Evolutionary conservation across 2,329 filamentous ascomycete species (phyloP).

Genomic region (Coniochaeta hoffmannii): DNA sequence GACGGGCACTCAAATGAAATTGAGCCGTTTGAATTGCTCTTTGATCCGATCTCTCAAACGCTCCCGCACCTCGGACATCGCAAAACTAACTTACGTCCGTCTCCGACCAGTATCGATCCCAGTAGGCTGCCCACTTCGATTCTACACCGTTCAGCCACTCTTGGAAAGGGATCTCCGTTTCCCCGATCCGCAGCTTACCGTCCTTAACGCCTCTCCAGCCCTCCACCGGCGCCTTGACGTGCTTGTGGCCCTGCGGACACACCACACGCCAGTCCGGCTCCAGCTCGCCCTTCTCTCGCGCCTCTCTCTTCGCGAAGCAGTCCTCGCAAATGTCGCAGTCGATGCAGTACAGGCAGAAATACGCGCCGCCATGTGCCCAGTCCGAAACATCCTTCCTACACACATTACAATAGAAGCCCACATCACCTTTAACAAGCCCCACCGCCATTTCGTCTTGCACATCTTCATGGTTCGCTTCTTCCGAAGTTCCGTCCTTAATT

Average conservation of each 20-base stretch:
- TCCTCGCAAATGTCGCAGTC: not conserved
- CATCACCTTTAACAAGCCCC: no score
- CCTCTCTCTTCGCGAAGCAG: not conserved
- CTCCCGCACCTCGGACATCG: no score
- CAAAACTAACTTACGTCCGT: not conserved
- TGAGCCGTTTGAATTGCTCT: no score
- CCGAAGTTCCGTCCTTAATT: not conserved
- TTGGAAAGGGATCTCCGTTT: not conserved
- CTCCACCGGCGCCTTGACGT: not conserved
- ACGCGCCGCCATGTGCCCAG: not conserved
- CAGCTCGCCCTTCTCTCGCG: not conserved
- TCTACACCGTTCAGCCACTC: conserved; percentile 1
- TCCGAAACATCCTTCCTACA: no score
- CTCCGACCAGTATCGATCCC: conserved; percentile 1
- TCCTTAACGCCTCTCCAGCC: conserved; percentile 3
- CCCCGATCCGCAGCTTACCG: not conserved
- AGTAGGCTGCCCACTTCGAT: not conserved
- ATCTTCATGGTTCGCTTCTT: no score
- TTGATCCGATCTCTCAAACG: no score
- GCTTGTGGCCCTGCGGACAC: conserved; percentile 1
- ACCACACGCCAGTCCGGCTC: not conserved
- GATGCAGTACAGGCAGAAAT: not conserved
- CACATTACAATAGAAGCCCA: no score
- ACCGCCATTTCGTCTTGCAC: no score
- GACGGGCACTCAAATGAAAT: no score